phyloP scores from a whole-genome alignment of 371 early-diverging fungal species.

The Circinella minor region DNA sequence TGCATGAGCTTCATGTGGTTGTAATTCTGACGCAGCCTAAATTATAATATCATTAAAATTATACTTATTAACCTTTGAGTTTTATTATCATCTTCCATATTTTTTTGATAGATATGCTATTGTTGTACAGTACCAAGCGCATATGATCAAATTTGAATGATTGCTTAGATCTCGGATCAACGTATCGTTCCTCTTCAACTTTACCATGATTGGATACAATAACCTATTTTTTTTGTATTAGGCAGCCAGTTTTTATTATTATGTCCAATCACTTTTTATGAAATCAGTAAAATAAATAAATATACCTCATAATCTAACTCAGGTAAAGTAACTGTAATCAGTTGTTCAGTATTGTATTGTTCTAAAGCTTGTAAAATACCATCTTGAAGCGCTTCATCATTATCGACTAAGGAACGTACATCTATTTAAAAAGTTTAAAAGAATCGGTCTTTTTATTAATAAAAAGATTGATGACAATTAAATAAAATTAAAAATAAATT shows the following conservation, averaged over 20 bases:
- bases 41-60: background rate
- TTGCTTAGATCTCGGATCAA: constrained; percentile 75
- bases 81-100: too few relatives aligned
- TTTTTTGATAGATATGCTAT: too few relatives aligned
- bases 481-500: background rate
- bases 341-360: constrained; percentile 87
- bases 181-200: constrained; percentile 64
- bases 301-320: constrained; percentile 65
- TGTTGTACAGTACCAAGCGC: constrained; percentile 54
- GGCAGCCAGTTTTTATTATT: constrained; percentile 8
- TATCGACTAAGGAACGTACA: constrained; percentile 81
- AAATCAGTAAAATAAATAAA: too few relatives aligned
- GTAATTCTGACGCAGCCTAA: constrained; percentile 62
- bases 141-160: constrained; percentile 78
- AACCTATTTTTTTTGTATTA: constrained; percentile 38
- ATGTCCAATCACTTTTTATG: too few relatives aligned
- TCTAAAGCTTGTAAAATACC: constrained; percentile 75
- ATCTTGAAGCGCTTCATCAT: constrained; percentile 80
- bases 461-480: background rate
- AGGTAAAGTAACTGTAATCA: constrained; percentile 70
- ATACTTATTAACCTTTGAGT: too few relatives aligned
- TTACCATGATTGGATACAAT: constrained; percentile 78
- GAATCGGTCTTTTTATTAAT: background rate
- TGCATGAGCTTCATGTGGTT: constrained; percentile 57
- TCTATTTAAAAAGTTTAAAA: constrained; percentile 57